phyloP scores from a whole-genome alignment of 2,329 filamentous ascomycete species.

The Fusarium keratoplasticum region DNA sequence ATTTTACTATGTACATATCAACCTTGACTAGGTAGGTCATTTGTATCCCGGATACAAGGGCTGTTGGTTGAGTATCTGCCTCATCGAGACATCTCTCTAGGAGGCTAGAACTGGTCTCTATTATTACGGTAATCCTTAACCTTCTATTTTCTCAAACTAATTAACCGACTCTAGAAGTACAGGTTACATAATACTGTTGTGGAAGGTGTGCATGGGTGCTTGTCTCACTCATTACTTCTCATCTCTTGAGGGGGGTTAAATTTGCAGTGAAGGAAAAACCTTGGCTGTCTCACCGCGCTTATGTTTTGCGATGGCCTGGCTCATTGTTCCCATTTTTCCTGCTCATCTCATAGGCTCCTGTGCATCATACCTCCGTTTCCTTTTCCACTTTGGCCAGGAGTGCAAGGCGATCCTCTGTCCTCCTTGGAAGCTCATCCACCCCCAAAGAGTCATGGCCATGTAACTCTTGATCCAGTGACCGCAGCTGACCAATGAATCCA shows the following conservation, averaged over 20 bases:
- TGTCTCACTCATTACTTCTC: no score
- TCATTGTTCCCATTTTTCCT: background rate
- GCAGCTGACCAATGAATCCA: background rate
- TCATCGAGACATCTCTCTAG: background rate
- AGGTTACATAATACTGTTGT: no score
- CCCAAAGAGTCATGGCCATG: background rate
- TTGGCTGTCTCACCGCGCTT: no score
- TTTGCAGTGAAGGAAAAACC: background rate
- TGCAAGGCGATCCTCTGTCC: background rate
- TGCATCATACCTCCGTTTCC: background rate
- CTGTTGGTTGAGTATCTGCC: background rate
- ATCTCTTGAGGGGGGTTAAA: background rate
- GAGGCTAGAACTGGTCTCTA: background rate
- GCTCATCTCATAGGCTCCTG: background rate
- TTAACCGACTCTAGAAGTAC: no score
- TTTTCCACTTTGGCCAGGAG: background rate
- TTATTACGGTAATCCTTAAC: background rate
- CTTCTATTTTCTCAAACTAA: background rate
- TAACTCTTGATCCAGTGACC: background rate
- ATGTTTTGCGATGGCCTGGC: no score
- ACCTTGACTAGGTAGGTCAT: background rate
- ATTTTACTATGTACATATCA: background rate
- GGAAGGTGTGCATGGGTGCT: no score
- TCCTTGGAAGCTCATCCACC: background rate
- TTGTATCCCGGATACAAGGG: background rate